Evolutionary conservation across 192 early-diverging fungal species (phyloP).

Genomic region (Irineochytrium annulatum): DNA sequence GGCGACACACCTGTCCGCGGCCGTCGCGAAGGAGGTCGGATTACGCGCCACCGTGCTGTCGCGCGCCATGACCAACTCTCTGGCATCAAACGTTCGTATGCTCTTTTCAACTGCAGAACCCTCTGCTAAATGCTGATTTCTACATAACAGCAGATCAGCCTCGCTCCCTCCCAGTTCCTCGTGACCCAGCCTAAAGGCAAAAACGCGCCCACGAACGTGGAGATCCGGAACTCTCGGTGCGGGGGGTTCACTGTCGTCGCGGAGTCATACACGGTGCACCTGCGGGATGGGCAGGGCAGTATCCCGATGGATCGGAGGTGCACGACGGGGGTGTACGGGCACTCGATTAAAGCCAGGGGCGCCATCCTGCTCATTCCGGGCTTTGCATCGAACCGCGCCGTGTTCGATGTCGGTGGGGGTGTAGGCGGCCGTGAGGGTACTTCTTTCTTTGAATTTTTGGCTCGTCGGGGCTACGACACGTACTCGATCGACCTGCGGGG

Average conservation of each 20-base stretch:
- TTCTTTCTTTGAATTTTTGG: constrained; percentile 44
- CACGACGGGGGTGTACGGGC: constrained; percentile 22
- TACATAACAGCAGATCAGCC: no score
- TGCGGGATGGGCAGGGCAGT: constrained; percentile 20
- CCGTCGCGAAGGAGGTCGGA: no score
- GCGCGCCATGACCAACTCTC: no score
- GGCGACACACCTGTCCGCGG: no score
- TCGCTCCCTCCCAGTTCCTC: no score
- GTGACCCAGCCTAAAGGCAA: no score
- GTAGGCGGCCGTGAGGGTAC: constrained; percentile 26
- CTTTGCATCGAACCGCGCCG: constrained; percentile 38
- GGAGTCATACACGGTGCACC: constrained; percentile 28
- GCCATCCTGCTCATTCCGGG: constrained; percentile 41
- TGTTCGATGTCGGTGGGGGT: constrained; percentile 44
- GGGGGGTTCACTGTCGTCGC: constrained; percentile 25
- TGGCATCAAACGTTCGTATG: no score
- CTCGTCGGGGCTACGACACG: constrained; percentile 35
- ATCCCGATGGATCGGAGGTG: constrained; percentile 42
- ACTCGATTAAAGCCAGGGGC: constrained; percentile 20
- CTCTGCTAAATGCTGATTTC: no score
- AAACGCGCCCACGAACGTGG: neutral
- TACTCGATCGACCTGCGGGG: constrained; percentile 41
- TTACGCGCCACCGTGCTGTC: no score
- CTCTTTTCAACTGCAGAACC: no score
- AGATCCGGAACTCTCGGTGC: constrained; percentile 13